Conservation (phyloP, 345 rosid species). For the Salix koriyanagi region DNA sequence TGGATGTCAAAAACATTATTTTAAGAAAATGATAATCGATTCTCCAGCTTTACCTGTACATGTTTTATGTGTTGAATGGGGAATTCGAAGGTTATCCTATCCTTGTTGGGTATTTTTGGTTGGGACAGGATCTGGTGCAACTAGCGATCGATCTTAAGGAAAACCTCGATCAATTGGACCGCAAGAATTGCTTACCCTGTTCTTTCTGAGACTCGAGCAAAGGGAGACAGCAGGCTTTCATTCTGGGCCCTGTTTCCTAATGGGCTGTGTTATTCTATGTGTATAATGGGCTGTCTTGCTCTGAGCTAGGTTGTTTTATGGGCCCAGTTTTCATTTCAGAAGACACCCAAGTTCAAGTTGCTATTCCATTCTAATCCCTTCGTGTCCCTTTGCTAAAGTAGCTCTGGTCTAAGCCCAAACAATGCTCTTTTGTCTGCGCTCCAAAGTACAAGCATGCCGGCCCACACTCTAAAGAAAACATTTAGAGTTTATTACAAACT, state of each 20-base stretch:
- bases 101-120: background rate
- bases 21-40: no score
- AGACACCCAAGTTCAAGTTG: background rate
- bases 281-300: background rate
- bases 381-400: background rate
- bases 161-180: background rate
- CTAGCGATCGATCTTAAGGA: background rate
- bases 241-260: no score
- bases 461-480: background rate
- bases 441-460: background rate
- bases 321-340: background rate
- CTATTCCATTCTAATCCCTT: background rate
- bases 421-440: background rate
- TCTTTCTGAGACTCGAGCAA: background rate
- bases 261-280: background rate
- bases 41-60: no score
- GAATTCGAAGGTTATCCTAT: background rate
- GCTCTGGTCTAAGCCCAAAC: background rate
- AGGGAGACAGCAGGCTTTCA: background rate
- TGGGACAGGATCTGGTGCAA: slow-evolving; percentile 12
- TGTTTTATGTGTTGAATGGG: no score
- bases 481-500: background rate
- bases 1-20: no score
- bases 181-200: background rate
- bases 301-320: background rate